A percentile compares a stretch with the other conserved stretches of the same genome.
These are phyloP conservation scores for Leavenworthia alabamica DNA, from an alignment of 345 rosid species.

Conservation along the genomic window DNA sequence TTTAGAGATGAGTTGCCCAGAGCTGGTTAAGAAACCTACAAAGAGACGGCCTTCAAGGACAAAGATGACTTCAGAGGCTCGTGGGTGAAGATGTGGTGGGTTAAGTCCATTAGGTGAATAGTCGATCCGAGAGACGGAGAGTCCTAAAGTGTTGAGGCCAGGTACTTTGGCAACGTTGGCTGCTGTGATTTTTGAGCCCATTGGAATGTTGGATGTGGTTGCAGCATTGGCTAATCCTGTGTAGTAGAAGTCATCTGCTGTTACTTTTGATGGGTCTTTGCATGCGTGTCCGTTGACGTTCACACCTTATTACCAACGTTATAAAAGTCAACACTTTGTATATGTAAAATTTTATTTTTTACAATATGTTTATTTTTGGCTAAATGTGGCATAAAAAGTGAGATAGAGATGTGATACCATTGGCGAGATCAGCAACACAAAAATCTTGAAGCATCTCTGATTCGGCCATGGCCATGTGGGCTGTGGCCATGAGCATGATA, in stretches of 20 bases:
- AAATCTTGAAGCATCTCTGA: conserved; percentile 71
- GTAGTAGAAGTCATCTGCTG: conserved; percentile 31
- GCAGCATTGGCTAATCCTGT: conserved; percentile 23
- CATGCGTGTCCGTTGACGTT: conserved; percentile 33
- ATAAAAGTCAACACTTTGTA: not conserved
- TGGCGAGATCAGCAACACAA: conserved; percentile 70
- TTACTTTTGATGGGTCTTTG: conserved; percentile 30
- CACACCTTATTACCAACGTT: conserved; percentile 11
- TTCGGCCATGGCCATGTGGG: conserved; percentile 42
- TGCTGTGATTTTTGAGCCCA: conserved; percentile 21
- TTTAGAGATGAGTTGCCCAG: conserved; percentile 41
- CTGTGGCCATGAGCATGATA: conserved; percentile 28
- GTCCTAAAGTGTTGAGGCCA: conserved; percentile 33
- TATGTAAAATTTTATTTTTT: not conserved
- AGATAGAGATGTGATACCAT: conserved; percentile 31
- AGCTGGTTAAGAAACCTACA: conserved; percentile 52
- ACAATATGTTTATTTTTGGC: not conserved
- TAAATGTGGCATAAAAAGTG: not conserved
- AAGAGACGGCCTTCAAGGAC: conserved; percentile 49
- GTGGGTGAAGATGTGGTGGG: conserved; percentile 38
- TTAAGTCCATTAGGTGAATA: conserved; percentile 47
- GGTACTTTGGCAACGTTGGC: conserved; percentile 33
- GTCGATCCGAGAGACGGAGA: conserved; percentile 39
- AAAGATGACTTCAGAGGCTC: conserved; percentile 47
- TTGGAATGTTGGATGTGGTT: conserved; percentile 10